Conservation (phyloP, 2,329 filamentous ascomycete genomes). For the Coniochaeta ligniaria region DNA sequence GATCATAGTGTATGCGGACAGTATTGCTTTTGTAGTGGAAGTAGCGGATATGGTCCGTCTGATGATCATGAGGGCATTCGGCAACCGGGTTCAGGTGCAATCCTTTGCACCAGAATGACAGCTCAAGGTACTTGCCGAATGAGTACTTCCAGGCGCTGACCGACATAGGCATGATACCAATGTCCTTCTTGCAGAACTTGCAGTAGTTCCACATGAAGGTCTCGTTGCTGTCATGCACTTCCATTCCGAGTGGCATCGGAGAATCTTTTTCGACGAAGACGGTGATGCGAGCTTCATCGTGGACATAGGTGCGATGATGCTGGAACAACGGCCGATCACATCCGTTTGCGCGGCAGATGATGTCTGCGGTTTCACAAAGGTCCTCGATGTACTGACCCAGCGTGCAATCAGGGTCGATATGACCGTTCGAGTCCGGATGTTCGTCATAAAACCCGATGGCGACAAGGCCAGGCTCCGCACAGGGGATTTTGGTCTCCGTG, state of each 20-base stretch:
- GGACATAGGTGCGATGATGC: slow-evolving; percentile 94
- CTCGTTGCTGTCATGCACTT: slow-evolving; percentile 46
- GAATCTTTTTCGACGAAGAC: slow-evolving; percentile 70
- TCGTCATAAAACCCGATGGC: slow-evolving; percentile 92
- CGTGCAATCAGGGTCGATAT: slow-evolving; percentile 79
- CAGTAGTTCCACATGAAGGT: slow-evolving; percentile 99
- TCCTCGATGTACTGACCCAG: slow-evolving; percentile 94
- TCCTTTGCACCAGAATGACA: slow-evolving; percentile 90
- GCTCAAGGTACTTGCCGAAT: slow-evolving; percentile 95
- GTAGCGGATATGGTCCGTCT: slow-evolving; percentile 85
- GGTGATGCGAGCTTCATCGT: slow-evolving; percentile 89
- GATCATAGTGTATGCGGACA: slow-evolving; percentile 85
- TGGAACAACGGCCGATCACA: slow-evolving; percentile 87
- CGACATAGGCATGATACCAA: slow-evolving; percentile 84
- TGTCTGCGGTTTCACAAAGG: slow-evolving; percentile 67
- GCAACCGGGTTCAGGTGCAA: slow-evolving; percentile 66
- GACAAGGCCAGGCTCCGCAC: slow-evolving; percentile 82
- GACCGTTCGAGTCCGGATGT: slow-evolving; percentile 56
- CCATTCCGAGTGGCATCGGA: slow-evolving; percentile 43
- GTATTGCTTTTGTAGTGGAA: slow-evolving; percentile 84
- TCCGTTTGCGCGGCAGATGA: slow-evolving; percentile 73
- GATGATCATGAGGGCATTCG: slow-evolving; percentile 80
- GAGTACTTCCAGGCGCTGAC: slow-evolving; percentile 96
- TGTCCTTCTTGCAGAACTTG: slow-evolving; percentile 85
- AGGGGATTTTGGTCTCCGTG: slow-evolving; percentile 88